Evolutionary conservation across 805 yeast genomes (phyloP), one percentile per base, ranked within the genome.

Genomic region (Diddensiella santjacobensis): DNA sequence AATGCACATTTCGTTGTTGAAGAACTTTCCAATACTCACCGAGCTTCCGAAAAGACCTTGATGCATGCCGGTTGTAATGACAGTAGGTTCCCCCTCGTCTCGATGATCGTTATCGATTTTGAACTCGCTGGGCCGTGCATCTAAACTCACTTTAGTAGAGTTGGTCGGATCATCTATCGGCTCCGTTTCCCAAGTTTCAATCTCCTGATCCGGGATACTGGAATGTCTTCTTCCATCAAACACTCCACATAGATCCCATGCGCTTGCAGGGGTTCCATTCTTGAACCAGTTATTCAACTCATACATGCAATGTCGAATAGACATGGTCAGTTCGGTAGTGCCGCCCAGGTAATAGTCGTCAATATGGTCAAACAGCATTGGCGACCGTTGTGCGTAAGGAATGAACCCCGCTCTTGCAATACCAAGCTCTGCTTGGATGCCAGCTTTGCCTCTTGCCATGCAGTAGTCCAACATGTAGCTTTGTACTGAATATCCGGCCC

Each of bases 281-380:
- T 52, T 58, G 49, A 79, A 70, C 82, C 82, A 79, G 0, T 40
- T 15, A 4, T 68, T 51, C 18, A 79, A 56, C 2, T 60, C 60
- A 0, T 61, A 53, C 3, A 71, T 19, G 51, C 84, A 80, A 17
- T 52, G 58, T 11, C 61, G 53, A 0, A 71, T 63, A 1, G 79
- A 67, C 31, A 59, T 52, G 1, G 69, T 60, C 47, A 78, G 71
- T 40, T 79, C 83, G 24, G 69, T 66, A 6, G 78, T 44, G 0
- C 84, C 84, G 1, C 84, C 84, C 39, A 72, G 66, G 45, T 63
- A 75, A 49, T 80, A 80, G 22, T 64, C 65, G 36, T 77, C 79
- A 15, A 79, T 48, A 1, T 68, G 51, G 17, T 68, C 71, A 24
- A 66, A 66, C 17, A 76, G 56, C 5, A 75, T 51, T 0, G 83